Evolutionary conservation across 2,329 filamentous ascomycete genomes (phyloP), one percentile per base, ranked within the genome.

Genomic region (Dichotomopilus funicola): DNA sequence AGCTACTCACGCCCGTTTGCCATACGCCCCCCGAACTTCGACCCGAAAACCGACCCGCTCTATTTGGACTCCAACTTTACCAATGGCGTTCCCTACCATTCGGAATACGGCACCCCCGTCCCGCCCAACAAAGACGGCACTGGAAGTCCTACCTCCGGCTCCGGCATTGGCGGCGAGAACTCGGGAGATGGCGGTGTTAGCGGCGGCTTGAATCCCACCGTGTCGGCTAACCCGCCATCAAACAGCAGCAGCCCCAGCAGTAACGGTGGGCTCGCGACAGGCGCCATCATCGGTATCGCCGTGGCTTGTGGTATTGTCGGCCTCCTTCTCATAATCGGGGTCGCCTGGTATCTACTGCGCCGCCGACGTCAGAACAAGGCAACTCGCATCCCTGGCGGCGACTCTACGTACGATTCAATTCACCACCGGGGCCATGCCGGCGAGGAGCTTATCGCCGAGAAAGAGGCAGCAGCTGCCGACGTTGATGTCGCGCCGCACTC

Each of bases 241-340:
- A 27, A 7, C 8, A 40, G 10, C 35, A 2, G 36, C 19, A 31
- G 4, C 19, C 12, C 4, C 33, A 5, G n/a, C 45, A 31, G 31
- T 33, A 46, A 31, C 9, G 43, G 47, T 9, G 61, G 70, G 2
- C 67, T 79, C 3, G 66, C 70, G 3, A 67, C 65, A 0, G 77
- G 75, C 31, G 75, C 75, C 52, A 75, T 74, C 38, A 73, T 71
- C 13, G 77, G 78, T 44, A 78, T 80, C 38, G 75, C 71, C 34
- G 69, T 79, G 1, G 77, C 70, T 6, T 67, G 67, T 44, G 68
- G 66, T 8, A 57, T 74, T 4, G 68, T 67, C 5, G 70, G 70
- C 10, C 63, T 79, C 6, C 63, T 72, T 11, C 53, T 78, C 45
- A 57, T 76, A 60, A 71, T 64, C 5, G 67, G 63, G 3, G 59